Evolutionary conservation across 2,329 filamentous ascomycete species (phyloP), one percentile per base, ranked within the genome.

Genomic region (Aspergillus pseudonomiae): DNA sequence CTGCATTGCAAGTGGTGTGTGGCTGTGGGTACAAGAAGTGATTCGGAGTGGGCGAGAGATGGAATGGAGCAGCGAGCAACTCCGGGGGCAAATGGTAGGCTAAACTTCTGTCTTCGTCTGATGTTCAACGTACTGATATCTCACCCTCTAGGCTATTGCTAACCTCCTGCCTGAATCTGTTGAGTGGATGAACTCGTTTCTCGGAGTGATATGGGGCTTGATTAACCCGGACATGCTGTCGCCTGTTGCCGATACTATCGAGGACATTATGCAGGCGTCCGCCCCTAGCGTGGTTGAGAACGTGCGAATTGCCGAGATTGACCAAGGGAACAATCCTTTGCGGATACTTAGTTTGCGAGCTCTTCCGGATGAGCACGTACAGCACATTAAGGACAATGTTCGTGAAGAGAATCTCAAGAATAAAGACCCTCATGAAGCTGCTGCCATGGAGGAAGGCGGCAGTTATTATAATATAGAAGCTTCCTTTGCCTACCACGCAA

Each of bases 261-360:
- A 95, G 79, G 94, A 98, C 75, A 91, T 98, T 68, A 98, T 98
- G 94, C 93, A 96, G 76, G 94, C 94, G 24, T 97, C 93, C 0
- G 91, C 97, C 0, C 95, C 95, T 0, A 89, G 91, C 1, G 82
- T 98, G 45, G 93, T 99, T 67, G 94, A 98, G 76, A 95, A 97
- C 68, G 93, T 99, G 53, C 91, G 94, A 68, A 92, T 98, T 26
- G 93, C 94, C 64, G 94, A 97, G 71, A 97, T 99, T 71, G 92
- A 93, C 57, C 95, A 98, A 78, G 95, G 95, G 32, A 92, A 85
- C 78, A 97, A 97, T 70, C 93, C 95, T 0, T 83, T 98, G 61
- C 89, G 94, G 10, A 92, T 98, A 58, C 84, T 98, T 54, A 96
- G 92, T 75, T 84, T 97, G 74, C 88, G 94, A 56, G 91, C 94